phyloP scores from a whole-genome alignment of 257 asterid species.

The Solanum appendiculatum region DNA sequence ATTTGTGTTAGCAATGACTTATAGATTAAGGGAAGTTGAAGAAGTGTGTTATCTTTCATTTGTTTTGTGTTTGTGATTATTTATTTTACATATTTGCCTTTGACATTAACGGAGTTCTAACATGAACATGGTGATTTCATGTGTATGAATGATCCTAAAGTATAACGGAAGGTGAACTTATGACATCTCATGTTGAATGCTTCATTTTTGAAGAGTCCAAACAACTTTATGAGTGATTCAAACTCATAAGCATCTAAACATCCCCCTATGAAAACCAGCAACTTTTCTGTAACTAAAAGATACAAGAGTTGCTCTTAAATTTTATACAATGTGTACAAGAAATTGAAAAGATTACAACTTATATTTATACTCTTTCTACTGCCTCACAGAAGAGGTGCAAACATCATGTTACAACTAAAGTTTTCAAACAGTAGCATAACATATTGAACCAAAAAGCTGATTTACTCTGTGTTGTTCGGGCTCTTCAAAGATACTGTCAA shows the following conservation, averaged over 20 bases:
- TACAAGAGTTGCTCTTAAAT: background rate
- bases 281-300: background rate
- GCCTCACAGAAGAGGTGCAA: background rate
- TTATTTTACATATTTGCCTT: background rate
- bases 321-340: background rate
- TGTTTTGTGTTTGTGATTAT: background rate
- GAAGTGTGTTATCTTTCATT: background rate
- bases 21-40: background rate
- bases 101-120: background rate
- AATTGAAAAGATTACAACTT: background rate
- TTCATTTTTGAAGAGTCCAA: background rate
- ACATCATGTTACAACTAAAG: background rate
- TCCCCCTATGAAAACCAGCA: background rate
- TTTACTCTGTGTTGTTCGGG: background rate
- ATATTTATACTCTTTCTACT: background rate
- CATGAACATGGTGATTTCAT: background rate
- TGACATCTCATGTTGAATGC: background rate
- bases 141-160: background rate
- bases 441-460: background rate
- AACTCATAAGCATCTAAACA: background rate
- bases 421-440: background rate
- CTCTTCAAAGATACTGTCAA: background rate
- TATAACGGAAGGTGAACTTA: background rate
- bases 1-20: background rate
- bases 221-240: background rate